Percentiles rank a stretch among this genome's conserved stretches.
Conservation (phyloP, 495 filamentous ascomycete species). For the Neurospora sp. region DNA sequence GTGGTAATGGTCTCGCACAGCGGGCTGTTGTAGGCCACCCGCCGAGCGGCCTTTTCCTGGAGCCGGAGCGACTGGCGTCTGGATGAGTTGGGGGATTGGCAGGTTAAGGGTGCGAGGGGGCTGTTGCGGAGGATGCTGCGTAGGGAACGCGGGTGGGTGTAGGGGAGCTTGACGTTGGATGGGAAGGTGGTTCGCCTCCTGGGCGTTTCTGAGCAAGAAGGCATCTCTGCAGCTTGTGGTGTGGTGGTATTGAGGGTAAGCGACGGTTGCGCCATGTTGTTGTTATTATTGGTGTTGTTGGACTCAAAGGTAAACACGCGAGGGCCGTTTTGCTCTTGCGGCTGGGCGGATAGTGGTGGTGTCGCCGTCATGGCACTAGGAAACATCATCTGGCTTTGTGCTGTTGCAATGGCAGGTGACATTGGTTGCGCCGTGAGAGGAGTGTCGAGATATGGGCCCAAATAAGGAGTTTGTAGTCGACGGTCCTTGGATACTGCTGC, state of each 20-base stretch:
- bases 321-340: slow-evolving; percentile 25
- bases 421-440: slow-evolving; percentile 33
- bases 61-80: slow-evolving; percentile 37
- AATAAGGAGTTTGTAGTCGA: slow-evolving; percentile 30
- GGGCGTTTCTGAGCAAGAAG: slow-evolving; percentile 18
- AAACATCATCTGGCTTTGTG: slow-evolving; percentile 27
- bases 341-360: slow-evolving; percentile 39
- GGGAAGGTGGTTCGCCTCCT: slow-evolving; percentile 32
- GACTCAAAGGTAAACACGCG: slow-evolving; percentile 31
- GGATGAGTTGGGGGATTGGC: slow-evolving; percentile 35
- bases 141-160: slow-evolving; percentile 54
- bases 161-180: slow-evolving; percentile 35
- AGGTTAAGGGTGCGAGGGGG: slow-evolving; percentile 43
- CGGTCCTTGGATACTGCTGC: slow-evolving; percentile 11
- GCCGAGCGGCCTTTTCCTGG: slow-evolving; percentile 34
- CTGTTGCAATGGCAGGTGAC: slow-evolving; percentile 27
- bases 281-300: not conserved
- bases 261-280: not conserved
- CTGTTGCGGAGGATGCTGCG: slow-evolving; percentile 74
- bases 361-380: slow-evolving; percentile 40
- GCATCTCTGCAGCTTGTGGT: not conserved
- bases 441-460: slow-evolving; percentile 34
- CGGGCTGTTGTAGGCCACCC: slow-evolving; percentile 46
- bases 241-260: not conserved
- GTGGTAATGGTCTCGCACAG: slow-evolving; percentile 46